Conservation (phyloP, 352 stramenopile species). For the Phytophthora litchii region DNA sequence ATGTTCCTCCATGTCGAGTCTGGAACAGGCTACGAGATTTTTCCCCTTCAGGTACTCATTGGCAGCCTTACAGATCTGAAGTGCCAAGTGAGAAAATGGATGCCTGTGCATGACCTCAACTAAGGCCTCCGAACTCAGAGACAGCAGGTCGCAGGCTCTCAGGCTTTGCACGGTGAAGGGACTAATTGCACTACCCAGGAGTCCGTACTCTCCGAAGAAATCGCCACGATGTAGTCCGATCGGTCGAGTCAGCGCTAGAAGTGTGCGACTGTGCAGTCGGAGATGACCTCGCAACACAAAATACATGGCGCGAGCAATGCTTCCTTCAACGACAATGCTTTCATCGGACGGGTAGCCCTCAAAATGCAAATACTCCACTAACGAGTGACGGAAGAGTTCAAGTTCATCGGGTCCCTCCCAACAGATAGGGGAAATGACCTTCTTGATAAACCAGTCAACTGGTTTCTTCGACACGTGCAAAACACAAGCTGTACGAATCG, state of each 20-base stretch:
- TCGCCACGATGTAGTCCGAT: conserved; percentile 41
- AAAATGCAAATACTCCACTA: conserved; percentile 59
- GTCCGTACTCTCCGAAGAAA: conserved; percentile 66
- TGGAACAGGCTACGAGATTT: conserved; percentile 16
- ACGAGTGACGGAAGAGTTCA: conserved; percentile 27
- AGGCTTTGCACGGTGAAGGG: conserved; percentile 41
- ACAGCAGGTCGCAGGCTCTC: conserved; percentile 37
- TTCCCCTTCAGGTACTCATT: conserved; percentile 21
- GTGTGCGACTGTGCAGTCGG: conserved; percentile 36
- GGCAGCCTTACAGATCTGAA: conserved; percentile 27
- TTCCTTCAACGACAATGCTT: conserved; percentile 60
- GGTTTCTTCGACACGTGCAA: conserved; percentile 40
- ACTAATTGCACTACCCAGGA: conserved; percentile 57
- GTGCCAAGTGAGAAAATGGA: conserved; percentile 22
- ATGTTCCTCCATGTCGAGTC: conserved; percentile 33
- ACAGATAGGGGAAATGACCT: conserved; percentile 39
- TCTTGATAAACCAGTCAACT: conserved; percentile 45
- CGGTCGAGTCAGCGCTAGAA: conserved; percentile 26
- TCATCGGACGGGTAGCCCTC: conserved; percentile 72
- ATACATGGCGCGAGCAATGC: conserved; percentile 65
- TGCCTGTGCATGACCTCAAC: conserved; percentile 43
- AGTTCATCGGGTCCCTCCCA: conserved; percentile 29
- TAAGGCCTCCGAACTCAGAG: conserved; percentile 47
- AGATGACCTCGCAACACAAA: conserved; percentile 70
- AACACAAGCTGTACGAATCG: conserved; percentile 63